A percentile compares a stretch with the other conserved stretches of the same genome.
Conservation (phyloP, 1,139 yeast genomes). For the Hansenula lynferdii region DNA sequence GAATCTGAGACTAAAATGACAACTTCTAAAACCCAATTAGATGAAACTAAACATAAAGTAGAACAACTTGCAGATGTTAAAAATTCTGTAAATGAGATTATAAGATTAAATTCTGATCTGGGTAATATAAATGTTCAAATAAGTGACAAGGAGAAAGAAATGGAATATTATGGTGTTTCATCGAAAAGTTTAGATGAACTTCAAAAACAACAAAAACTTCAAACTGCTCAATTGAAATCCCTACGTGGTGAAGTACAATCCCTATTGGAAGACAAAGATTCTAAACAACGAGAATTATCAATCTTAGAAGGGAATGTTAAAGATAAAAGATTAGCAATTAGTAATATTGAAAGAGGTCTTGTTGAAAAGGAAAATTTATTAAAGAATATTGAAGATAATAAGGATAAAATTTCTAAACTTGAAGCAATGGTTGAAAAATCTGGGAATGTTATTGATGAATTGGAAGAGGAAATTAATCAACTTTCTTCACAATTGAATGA, state of each 20-base stretch:
- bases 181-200: slow-evolving; percentile 43
- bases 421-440: slow-evolving; percentile 18
- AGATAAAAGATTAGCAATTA: slow-evolving; percentile 51
- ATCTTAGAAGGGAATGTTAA: slow-evolving; percentile 48
- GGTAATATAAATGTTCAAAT: slow-evolving; percentile 30
- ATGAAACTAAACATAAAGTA: slow-evolving; percentile 8
- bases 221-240: slow-evolving; percentile 38
- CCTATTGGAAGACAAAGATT: slow-evolving; percentile 45
- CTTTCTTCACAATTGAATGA: slow-evolving; percentile 9
- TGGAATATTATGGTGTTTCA: slow-evolving; percentile 29
- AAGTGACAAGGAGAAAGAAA: slow-evolving; percentile 33
- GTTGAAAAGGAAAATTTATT: slow-evolving; percentile 36
- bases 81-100: slow-evolving; percentile 34
- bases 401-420: slow-evolving; percentile 23
- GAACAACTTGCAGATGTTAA: slow-evolving; percentile 22
- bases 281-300: slow-evolving; percentile 41
- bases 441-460: slow-evolving; percentile 9
- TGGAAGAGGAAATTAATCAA: slow-evolving; percentile 12
- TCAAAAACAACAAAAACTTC: slow-evolving; percentile 42
- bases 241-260: slow-evolving; percentile 41
- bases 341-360: slow-evolving; percentile 48
- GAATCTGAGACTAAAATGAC: neutral
- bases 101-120: slow-evolving; percentile 35
- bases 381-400: slow-evolving; percentile 27
- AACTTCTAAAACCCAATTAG: slow-evolving; percentile 24